phyloP scores from a whole-genome alignment of 116 monocot species.

The Iris pallida region DNA sequence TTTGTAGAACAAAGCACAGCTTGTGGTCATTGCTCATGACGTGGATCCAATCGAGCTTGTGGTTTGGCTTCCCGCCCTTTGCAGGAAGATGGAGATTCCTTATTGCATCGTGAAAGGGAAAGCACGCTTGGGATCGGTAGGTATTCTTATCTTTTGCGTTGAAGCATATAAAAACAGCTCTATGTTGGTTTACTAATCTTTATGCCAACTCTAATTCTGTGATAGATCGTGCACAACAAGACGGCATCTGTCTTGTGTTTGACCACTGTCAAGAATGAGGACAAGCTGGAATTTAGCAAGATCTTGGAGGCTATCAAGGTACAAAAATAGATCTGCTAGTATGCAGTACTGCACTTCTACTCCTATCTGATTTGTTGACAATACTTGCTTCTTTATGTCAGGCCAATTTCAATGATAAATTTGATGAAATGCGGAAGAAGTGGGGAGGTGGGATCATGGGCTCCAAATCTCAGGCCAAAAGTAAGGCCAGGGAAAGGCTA shows the following conservation, averaged over 20 bases:
- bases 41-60: conserved; percentile 76
- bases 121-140: conserved; percentile 32
- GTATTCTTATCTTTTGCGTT: background rate
- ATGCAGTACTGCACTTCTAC: too few relatives aligned
- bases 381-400: background rate
- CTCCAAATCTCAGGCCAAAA: conserved; percentile 27
- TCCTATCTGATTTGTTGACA: background rate
- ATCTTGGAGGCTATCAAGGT: conserved; percentile 89
- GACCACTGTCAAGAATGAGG: conserved; percentile 79
- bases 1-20: conserved; percentile 57
- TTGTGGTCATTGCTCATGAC: conserved; percentile 79
- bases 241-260: conserved; percentile 62
- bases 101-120: conserved; percentile 52
- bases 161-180: background rate
- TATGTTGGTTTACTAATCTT: too few relatives aligned
- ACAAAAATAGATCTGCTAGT: background rate
- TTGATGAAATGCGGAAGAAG: conserved; percentile 25
- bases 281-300: conserved; percentile 84
- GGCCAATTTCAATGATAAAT: conserved; percentile 26
- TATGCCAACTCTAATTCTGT: background rate
- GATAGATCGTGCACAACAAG: conserved; percentile 70
- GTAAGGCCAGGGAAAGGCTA: conserved; percentile 21
- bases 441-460: conserved; percentile 30
- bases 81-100: conserved; percentile 55
- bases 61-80: conserved; percentile 48